These are phyloP conservation scores for Dactylellina haptotyla DNA, from an alignment of 2,329 filamentous ascomycete species.

Conservation along the genomic window DNA sequence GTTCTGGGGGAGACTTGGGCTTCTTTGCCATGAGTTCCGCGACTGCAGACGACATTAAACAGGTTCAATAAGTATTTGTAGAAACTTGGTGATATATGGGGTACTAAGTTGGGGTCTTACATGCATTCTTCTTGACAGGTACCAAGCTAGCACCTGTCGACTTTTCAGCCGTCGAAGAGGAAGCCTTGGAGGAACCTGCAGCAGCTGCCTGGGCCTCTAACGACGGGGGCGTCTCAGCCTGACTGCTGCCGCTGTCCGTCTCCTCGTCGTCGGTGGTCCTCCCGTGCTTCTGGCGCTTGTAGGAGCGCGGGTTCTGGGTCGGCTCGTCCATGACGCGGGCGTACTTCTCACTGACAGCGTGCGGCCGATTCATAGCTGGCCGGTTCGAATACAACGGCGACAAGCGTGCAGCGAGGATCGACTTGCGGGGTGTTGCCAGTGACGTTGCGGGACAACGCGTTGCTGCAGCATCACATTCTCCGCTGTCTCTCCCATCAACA, in stretches of 20 bases:
- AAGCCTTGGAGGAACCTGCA: background rate
- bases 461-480: background rate
- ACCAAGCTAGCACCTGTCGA: background rate
- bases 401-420: background rate
- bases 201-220: background rate
- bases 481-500: background rate
- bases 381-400: background rate
- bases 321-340: conserved; percentile 19
- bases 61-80: background rate
- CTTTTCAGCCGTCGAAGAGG: background rate
- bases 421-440: background rate
- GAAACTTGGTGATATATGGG: background rate
- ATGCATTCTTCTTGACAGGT: conserved; percentile 35
- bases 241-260: conserved; percentile 18
- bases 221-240: conserved; percentile 6
- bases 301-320: conserved; percentile 12
- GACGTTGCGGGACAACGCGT: too few species aligned
- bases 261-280: conserved; percentile 12
- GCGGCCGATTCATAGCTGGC: background rate
- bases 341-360: too few species aligned
- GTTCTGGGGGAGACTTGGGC: conserved; percentile 18
- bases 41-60: conserved; percentile 16
- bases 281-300: conserved; percentile 16
- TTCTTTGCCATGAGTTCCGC: conserved; percentile 42
- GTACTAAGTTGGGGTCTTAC: background rate